Conservation (phyloP, 495 filamentous ascomycete genomes). For the Penicillium daleae region DNA sequence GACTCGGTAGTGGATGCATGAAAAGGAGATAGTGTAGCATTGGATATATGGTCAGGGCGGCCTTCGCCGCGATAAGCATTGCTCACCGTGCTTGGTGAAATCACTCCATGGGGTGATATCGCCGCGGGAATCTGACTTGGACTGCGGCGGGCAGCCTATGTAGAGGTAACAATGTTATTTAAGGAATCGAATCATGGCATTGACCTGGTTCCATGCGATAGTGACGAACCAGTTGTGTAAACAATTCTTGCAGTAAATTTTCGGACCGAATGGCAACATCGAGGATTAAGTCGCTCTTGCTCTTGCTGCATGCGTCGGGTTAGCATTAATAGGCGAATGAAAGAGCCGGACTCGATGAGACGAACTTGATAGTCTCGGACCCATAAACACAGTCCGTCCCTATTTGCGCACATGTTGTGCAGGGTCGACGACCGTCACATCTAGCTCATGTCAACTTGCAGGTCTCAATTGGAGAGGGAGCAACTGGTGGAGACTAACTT, state of each 20-base stretch:
- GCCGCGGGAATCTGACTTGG: conserved; percentile 3
- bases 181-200: background rate
- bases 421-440: conserved; percentile 23
- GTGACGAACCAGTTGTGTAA: conserved; percentile 14
- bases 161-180: background rate
- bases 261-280: conserved; percentile 23
- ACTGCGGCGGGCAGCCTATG: background rate
- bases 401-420: conserved; percentile 15
- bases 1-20: conserved; percentile 26
- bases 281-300: conserved; percentile 26
- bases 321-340: background rate
- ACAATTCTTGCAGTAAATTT: conserved; percentile 18
- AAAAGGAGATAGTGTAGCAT: conserved; percentile 18
- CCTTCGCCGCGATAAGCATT: conserved; percentile 2
- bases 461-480: background rate
- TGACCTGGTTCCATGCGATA: background rate
- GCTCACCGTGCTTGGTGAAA: conserved; percentile 10
- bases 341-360: background rate
- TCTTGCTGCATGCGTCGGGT: conserved; percentile 7
- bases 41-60: conserved; percentile 16
- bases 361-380: conserved; percentile 17
- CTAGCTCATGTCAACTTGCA: conserved; percentile 11
- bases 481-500: conserved; percentile 9
- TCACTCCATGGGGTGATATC: conserved; percentile 7
- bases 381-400: conserved; percentile 20